Conservation (phyloP, 2,329 filamentous ascomycete genomes). For the Chaetomiaceae sp. region DNA sequence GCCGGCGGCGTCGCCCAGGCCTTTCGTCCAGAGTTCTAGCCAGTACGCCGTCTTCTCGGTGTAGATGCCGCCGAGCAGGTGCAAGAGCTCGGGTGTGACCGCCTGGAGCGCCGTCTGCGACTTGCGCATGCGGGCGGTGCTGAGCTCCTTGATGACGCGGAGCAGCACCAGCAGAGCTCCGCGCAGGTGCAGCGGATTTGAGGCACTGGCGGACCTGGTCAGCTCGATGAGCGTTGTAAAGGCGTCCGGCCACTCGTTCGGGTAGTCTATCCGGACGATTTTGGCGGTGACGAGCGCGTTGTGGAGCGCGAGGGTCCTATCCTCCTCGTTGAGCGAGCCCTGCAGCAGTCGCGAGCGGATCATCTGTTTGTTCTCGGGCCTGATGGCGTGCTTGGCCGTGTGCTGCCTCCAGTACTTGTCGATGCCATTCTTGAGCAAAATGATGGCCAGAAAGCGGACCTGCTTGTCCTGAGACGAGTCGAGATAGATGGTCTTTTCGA, state of each 20-base stretch:
- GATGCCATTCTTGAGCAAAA: slow-evolving; percentile 94
- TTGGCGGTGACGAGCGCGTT: slow-evolving; percentile 86
- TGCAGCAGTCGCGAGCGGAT: slow-evolving; percentile 73
- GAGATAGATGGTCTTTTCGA: slow-evolving; percentile 66
- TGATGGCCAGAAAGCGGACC: slow-evolving; percentile 81
- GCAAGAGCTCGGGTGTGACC: slow-evolving; percentile 76
- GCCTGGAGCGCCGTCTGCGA: slow-evolving; percentile 72
- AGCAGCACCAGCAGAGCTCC: slow-evolving; percentile 72
- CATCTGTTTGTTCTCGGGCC: slow-evolving; percentile 65
- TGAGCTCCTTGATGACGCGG: slow-evolving; percentile 84
- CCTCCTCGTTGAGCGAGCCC: slow-evolving; percentile 69
- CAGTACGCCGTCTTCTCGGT: slow-evolving; percentile 64
- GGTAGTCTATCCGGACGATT: slow-evolving; percentile 83
- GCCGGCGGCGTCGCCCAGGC: slow-evolving; percentile 51
- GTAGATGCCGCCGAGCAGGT: slow-evolving; percentile 73
- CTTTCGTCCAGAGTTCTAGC: slow-evolving; percentile 54
- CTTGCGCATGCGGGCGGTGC: slow-evolving; percentile 67
- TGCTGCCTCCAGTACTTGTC: slow-evolving; percentile 87
- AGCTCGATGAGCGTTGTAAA: slow-evolving; percentile 55
- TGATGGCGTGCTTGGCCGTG: slow-evolving; percentile 61
- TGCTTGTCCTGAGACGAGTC: slow-evolving; percentile 70
- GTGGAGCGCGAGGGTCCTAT: slow-evolving; percentile 71
- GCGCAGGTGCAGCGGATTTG: slow-evolving; percentile 59
- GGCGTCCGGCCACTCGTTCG: slow-evolving; percentile 70
- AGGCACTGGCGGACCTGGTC: slow-evolving; percentile 52